Percentiles rank a stretch among this genome's conserved stretches.
These are phyloP conservation scores for Pleurotus djamor DNA, from an alignment of 768 basidiomycete genomes.

Conservation along the genomic window DNA sequence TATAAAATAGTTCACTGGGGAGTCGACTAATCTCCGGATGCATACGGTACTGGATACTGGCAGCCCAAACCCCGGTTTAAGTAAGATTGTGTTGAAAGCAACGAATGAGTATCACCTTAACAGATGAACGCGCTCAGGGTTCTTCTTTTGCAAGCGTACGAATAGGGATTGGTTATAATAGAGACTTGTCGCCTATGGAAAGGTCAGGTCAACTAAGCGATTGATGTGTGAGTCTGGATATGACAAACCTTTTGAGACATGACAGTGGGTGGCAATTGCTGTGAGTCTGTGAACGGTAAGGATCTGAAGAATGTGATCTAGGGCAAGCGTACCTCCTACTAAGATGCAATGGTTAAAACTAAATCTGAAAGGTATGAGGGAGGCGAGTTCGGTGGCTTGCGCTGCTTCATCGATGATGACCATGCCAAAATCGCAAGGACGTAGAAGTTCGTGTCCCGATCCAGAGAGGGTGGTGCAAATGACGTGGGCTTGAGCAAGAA, in stretches of 20 bases:
- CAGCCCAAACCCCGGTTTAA: not conserved
- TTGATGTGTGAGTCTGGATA: not conserved
- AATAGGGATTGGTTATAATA: conserved; percentile 92
- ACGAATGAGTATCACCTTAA: conserved; percentile 57
- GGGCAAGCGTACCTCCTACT: conserved; percentile 55
- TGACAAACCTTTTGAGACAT: conserved; percentile 41
- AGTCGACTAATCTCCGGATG: conserved; percentile 92
- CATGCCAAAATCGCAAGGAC: conserved; percentile 87
- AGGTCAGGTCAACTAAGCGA: not conserved
- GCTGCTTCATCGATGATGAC: conserved; percentile 98
- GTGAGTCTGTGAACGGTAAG: conserved; percentile 52
- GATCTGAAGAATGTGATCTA: not conserved
- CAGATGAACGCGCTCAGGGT: conserved; percentile 84
- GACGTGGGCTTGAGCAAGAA: conserved; percentile 89
- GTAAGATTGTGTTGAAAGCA: not conserved
- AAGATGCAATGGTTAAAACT: conserved; percentile 80
- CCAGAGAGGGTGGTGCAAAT: conserved; percentile 94
- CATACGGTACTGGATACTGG: conserved; percentile 99
- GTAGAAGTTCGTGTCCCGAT: conserved; percentile 84
- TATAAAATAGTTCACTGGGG: conserved; percentile 88
- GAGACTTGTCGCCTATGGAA: conserved; percentile 1
- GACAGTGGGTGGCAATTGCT: conserved; percentile 93
- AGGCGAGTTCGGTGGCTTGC: conserved; percentile 93
- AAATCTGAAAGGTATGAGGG: conserved; percentile 93
- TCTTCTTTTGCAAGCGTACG: conserved; percentile 81